These are phyloP conservation scores for Hypoxylon intermedium DNA, from an alignment of 495 filamentous ascomycete genomes.

Conservation along the genomic window DNA sequence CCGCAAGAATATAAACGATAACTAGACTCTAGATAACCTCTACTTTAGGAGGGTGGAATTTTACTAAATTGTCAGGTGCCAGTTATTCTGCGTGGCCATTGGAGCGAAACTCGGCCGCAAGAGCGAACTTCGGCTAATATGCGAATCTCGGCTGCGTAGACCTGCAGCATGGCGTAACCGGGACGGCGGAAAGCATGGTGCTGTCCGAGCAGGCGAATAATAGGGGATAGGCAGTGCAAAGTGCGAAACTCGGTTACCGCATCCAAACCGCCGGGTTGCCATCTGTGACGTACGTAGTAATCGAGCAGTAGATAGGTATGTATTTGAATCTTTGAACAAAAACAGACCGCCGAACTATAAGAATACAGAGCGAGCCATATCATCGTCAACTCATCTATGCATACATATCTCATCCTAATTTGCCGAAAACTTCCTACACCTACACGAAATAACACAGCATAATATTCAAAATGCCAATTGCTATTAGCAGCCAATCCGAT, in stretches of 20 bases:
- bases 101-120: constrained; percentile 20
- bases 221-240: constrained; percentile 6
- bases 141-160: constrained; percentile 23
- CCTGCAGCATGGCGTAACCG: neutral
- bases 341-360: constrained; percentile 7
- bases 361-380: constrained; percentile 15
- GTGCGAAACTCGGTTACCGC: constrained; percentile 19
- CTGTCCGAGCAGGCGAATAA: constrained; percentile 4
- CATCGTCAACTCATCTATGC: neutral
- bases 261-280: constrained; percentile 1
- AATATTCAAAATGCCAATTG: constrained; percentile 17
- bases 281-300: constrained; percentile 18
- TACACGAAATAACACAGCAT: neutral
- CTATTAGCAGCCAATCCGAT: neutral
- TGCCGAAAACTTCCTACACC: neutral
- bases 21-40: too few relatives aligned
- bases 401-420: neutral
- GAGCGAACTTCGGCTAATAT: constrained; percentile 25
- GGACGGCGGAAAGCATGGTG: neutral
- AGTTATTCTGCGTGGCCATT: constrained; percentile 32
- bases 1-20: too few relatives aligned
- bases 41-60: too few relatives aligned
- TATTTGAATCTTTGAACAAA: neutral
- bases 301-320: neutral
- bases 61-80: too few relatives aligned